These are phyloP conservation scores for Aspergillus ochraceus DNA, from an alignment of 2,329 filamentous ascomycete species.

Conservation along the genomic window DNA sequence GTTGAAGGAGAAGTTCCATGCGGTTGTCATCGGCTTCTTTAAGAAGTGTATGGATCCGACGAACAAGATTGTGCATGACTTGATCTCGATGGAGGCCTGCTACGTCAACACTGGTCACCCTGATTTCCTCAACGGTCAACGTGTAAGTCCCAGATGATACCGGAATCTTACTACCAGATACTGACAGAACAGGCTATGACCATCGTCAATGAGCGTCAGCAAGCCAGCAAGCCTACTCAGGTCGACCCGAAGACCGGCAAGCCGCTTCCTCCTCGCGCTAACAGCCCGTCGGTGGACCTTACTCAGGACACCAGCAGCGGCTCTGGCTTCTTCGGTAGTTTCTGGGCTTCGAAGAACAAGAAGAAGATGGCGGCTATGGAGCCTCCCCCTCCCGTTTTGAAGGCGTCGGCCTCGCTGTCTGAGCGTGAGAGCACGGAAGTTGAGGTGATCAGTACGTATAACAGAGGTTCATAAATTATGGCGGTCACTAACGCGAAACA, in stretches of 20 bases:
- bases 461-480: too few species aligned
- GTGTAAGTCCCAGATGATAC: constrained; percentile 53
- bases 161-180: background rate
- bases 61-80: constrained; percentile 91
- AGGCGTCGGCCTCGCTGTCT: constrained; percentile 88
- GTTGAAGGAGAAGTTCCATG: constrained; percentile 95
- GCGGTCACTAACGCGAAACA: constrained; percentile 38
- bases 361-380: constrained; percentile 99
- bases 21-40: constrained; percentile 89
- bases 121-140: constrained; percentile 94
- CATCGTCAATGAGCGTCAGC: constrained; percentile 91
- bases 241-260: constrained; percentile 99
- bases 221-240: constrained; percentile 78
- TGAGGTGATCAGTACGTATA: constrained; percentile 86
- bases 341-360: constrained; percentile 99
- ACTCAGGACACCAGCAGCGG: constrained; percentile 55
- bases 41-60: constrained; percentile 98
- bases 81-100: constrained; percentile 92
- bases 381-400: constrained; percentile 84
- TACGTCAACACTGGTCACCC: constrained; percentile 99
- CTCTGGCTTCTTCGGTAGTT: constrained; percentile 94
- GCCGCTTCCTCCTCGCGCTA: constrained; percentile 76
- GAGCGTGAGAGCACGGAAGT: constrained; percentile 96
- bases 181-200: constrained; percentile 73
- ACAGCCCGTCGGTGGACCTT: constrained; percentile 69